Evolutionary conservation across 129 eudicot genomes (phyloP), one percentile per base, ranked within the genome.

Genomic region (Gnaphalium uliginosum): DNA sequence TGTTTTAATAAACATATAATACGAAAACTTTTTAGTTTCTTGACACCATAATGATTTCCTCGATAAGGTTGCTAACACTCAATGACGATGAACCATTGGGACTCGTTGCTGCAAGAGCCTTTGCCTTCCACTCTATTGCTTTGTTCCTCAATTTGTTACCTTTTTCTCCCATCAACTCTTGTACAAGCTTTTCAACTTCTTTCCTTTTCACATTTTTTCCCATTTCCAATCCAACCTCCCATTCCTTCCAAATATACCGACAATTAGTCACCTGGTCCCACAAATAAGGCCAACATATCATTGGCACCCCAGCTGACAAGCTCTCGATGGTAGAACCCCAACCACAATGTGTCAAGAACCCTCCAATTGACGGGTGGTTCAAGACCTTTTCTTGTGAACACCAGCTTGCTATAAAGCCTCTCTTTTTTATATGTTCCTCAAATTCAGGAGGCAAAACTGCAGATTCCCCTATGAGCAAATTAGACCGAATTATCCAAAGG

Each of bases 211-310:
- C 87, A 13, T 80, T 61, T 22, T 66, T 83, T 37, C 76, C 88
- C 7, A 87, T 85, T 80, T 81, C 96, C 85, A 80, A 59, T 19
- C 84, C 86, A 11, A 80, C 78, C 27, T 70, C 87, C 88, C 86
- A 78, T n/a, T 81, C 83, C 7, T 21, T 74, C 18, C 89, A 83
- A 18, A 87, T 73, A 13, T 74, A 86, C 80, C 82, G 54, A 24
- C 87, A 85, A 46, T 85, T 85, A 27, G 84, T 87, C 23, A 30
- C 83, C 41, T 87, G 89, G 5, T 87, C 92, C 5, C 85, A 84
- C 32, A 84, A 76, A 54, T 84, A 84, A 0, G 92, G 92, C 92
- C 92, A 87, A 39, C 88, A 87, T 2, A 87, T 77, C 74, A 87
- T 43, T 0, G 88, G 92, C 33, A 87, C 85, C 0, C 92, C 92